A percentile compares a stretch with the other conserved stretches of the same genome.
Evolutionary conservation across 164 flowering plant genomes (phyloP).

Genomic region (Annona squamosa): DNA sequence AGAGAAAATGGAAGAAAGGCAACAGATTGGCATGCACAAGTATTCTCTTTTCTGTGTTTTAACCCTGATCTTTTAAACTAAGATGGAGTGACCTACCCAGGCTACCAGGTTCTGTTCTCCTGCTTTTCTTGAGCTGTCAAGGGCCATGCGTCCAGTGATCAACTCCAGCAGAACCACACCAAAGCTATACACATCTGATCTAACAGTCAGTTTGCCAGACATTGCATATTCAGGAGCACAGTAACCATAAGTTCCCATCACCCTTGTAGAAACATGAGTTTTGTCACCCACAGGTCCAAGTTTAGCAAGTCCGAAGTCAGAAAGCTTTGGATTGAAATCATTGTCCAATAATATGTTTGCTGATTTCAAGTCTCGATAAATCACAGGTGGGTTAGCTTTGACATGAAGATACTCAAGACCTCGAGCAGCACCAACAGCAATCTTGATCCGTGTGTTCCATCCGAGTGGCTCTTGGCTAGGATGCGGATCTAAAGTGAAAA

Average conservation of each 20-base stretch:
- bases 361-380: constrained; percentile 81
- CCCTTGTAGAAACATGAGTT: constrained; percentile 71
- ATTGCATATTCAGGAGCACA: constrained; percentile 79
- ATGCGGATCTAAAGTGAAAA: constrained; percentile 28
- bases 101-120: constrained; percentile 65
- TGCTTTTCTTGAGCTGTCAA: constrained; percentile 34
- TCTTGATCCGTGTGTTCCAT: constrained; percentile 67
- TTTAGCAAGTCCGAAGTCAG: constrained; percentile 87
- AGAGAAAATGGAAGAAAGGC: background rate
- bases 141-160: constrained; percentile 71
- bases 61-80: background rate
- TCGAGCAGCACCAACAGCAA: constrained; percentile 73
- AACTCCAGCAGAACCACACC: constrained; percentile 80
- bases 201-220: constrained; percentile 66
- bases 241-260: constrained; percentile 78
- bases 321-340: constrained; percentile 67
- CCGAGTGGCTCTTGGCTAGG: constrained; percentile 42
- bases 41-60: background rate
- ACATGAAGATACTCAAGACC: constrained; percentile 81
- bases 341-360: constrained; percentile 75
- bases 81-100: constrained; percentile 52
- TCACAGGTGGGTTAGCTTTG: constrained; percentile 63
- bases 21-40: background rate
- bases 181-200: constrained; percentile 70
- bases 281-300: constrained; percentile 81